Percentiles rank a stretch among this genome's conserved stretches.
These are phyloP conservation scores for Trichoderma hamatum DNA, from an alignment of 2,329 filamentous ascomycete genomes.

Conservation along the genomic window DNA sequence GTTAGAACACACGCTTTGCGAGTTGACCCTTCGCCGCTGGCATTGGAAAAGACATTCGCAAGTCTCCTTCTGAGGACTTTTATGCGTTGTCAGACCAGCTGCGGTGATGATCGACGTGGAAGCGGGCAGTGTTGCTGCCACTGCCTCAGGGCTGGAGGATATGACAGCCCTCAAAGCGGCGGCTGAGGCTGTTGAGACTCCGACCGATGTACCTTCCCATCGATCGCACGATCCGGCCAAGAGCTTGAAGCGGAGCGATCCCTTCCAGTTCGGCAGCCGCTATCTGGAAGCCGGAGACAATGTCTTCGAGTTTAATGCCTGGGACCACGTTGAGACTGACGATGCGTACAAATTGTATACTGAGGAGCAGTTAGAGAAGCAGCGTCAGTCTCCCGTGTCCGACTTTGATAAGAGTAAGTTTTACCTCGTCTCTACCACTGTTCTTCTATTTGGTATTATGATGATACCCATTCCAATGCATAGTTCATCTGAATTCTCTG, in stretches of 20 bases:
- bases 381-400: slow-evolving; percentile 82
- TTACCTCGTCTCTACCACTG: background rate
- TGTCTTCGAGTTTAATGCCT: slow-evolving; percentile 97
- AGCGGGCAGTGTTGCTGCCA: slow-evolving; percentile 19
- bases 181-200: slow-evolving; percentile 20
- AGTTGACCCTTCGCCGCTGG: background rate
- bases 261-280: slow-evolving; percentile 93
- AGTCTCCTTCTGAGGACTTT: background rate
- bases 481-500: slow-evolving; percentile 71
- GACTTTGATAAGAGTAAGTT: slow-evolving; percentile 85
- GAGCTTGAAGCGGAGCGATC: slow-evolving; percentile 85
- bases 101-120: slow-evolving; percentile 21
- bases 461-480: slow-evolving; percentile 63
- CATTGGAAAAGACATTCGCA: slow-evolving; percentile 5
- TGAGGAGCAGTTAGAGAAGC: slow-evolving; percentile 79
- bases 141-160: slow-evolving; percentile 31
- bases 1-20: background rate
- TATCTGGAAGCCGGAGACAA: slow-evolving; percentile 82
- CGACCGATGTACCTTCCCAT: slow-evolving; percentile 53
- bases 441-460: slow-evolving; percentile 46
- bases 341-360: slow-evolving; percentile 84
- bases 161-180: slow-evolving; percentile 32
- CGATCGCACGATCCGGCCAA: slow-evolving; percentile 71
- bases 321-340: slow-evolving; percentile 97
- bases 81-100: slow-evolving; percentile 10